A percentile compares a stretch with the other conserved stretches of the same genome.
These are phyloP conservation scores for Sarocladiaceae sp. DNA, from an alignment of 2,329 filamentous ascomycete genomes.

Conservation along the genomic window DNA sequence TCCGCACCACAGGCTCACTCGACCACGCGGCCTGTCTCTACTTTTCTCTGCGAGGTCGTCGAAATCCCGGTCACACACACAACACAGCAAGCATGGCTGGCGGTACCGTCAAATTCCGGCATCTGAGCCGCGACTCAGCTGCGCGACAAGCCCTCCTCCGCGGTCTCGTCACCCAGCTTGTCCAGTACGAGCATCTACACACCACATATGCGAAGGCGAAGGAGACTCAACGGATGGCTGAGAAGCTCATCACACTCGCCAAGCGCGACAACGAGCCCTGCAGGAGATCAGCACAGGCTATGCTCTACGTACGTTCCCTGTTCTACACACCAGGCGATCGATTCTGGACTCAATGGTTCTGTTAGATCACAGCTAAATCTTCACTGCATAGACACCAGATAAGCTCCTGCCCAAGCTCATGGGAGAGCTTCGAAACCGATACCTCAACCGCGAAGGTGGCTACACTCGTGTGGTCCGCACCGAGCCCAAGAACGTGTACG, in stretches of 20 bases:
- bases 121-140: constrained; percentile 78
- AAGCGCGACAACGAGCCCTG: constrained; percentile 90
- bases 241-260: constrained; percentile 89
- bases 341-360: background rate
- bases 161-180: constrained; percentile 91
- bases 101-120: constrained; percentile 80
- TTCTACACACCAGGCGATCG: background rate
- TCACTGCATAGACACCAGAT: constrained; percentile 63
- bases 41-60: too few relatives aligned
- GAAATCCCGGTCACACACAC: background rate
- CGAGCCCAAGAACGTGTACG: constrained; percentile 76
- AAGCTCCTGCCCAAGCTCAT: constrained; percentile 81
- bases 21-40: too few relatives aligned
- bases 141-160: constrained; percentile 90
- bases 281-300: constrained; percentile 67
- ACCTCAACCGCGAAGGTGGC: constrained; percentile 74
- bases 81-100: constrained; percentile 63
- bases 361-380: too few relatives aligned
- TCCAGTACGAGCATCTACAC: constrained; percentile 87
- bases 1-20: too few relatives aligned
- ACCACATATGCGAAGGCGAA: constrained; percentile 98
- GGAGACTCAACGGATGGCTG: constrained; percentile 88
- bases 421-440: constrained; percentile 74
- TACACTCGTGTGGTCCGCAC: constrained; percentile 94
- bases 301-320: constrained; percentile 70